Conservation (phyloP, 2,329 filamentous ascomycete species). For the Truncatella angustata region DNA sequence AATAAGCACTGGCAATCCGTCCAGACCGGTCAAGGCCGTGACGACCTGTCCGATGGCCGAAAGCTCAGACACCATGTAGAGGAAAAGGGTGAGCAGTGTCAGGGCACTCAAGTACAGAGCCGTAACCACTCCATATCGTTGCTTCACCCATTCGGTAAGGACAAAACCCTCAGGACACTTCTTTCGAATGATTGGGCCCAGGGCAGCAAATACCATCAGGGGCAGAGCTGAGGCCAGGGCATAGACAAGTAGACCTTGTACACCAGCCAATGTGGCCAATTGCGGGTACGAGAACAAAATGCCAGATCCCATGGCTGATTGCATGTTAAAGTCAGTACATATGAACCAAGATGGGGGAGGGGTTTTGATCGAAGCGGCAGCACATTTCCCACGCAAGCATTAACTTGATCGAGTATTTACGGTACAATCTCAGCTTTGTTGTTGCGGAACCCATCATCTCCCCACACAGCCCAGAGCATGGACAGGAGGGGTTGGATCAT, state of each 20-base stretch:
- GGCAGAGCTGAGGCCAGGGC: slow-evolving; percentile 70
- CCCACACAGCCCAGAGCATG: slow-evolving; percentile 11
- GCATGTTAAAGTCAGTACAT: slow-evolving; percentile 37
- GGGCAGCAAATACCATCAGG: slow-evolving; percentile 68
- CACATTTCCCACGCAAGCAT: slow-evolving; percentile 98
- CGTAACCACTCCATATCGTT: slow-evolving; percentile 69
- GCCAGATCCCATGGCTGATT: slow-evolving; percentile 74
- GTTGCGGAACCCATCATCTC: slow-evolving; percentile 30
- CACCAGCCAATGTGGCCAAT: slow-evolving; percentile 73
- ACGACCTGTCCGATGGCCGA: slow-evolving; percentile 80
- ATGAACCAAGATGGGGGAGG: slow-evolving; percentile 21
- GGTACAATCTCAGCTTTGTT: slow-evolving; percentile 91
- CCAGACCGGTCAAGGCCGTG: slow-evolving; percentile 68
- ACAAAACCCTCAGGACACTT: slow-evolving; percentile 84
- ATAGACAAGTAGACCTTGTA: slow-evolving; percentile 78
- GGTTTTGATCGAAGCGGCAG: slow-evolving; percentile 69
- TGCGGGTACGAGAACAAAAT: slow-evolving; percentile 83
- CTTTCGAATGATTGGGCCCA: slow-evolving; percentile 74
- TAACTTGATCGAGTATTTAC: slow-evolving; percentile 98
- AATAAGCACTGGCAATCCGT: slow-evolving; percentile 73
- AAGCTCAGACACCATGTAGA: slow-evolving; percentile 85
- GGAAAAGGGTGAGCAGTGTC: slow-evolving; percentile 76
- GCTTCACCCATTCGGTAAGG: slow-evolving; percentile 78
- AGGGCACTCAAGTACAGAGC: slow-evolving; percentile 74
- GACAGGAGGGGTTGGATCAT: slow-evolving; percentile 50